Conservation (phyloP, 1,284 basidiomycete species). For the Tremellales sp. region DNA sequence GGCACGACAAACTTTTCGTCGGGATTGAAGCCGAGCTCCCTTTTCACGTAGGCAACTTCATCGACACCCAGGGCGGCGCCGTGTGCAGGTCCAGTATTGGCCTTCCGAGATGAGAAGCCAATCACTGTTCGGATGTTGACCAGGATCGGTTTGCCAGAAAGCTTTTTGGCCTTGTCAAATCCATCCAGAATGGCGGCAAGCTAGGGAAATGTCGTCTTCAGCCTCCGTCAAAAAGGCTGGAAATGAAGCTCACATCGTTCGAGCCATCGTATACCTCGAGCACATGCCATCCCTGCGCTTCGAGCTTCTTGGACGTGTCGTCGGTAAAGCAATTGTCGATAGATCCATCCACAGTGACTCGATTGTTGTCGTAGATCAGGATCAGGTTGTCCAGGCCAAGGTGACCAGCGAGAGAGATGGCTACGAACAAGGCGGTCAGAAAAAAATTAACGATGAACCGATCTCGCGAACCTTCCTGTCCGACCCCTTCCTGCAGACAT, state of each 20-base stretch:
- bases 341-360: constrained; percentile 30
- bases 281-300: constrained; percentile 27
- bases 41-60: constrained; percentile 23
- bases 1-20: constrained; percentile 19
- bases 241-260: constrained; percentile 13
- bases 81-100: constrained; percentile 18
- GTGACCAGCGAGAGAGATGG: constrained; percentile 32
- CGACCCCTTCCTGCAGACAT: constrained; percentile 38
- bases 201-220: constrained; percentile 9
- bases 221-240: background rate
- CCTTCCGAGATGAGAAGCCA: constrained; percentile 19
- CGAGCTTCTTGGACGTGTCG: constrained; percentile 27
- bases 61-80: constrained; percentile 24
- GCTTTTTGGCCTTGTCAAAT: constrained; percentile 13
- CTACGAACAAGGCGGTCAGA: constrained; percentile 6
- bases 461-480: constrained; percentile 19
- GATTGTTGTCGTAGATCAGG: constrained; percentile 34
- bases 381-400: constrained; percentile 33
- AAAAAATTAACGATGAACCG: background rate
- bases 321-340: constrained; percentile 34
- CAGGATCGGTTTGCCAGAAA: constrained; percentile 22
- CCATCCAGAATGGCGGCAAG: constrained; percentile 22
- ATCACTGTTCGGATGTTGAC: constrained; percentile 25
- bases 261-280: constrained; percentile 24
- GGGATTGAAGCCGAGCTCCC: constrained; percentile 17